Conservation (phyloP, 2,329 filamentous ascomycete genomes). For the Arthroderma sp. region DNA sequence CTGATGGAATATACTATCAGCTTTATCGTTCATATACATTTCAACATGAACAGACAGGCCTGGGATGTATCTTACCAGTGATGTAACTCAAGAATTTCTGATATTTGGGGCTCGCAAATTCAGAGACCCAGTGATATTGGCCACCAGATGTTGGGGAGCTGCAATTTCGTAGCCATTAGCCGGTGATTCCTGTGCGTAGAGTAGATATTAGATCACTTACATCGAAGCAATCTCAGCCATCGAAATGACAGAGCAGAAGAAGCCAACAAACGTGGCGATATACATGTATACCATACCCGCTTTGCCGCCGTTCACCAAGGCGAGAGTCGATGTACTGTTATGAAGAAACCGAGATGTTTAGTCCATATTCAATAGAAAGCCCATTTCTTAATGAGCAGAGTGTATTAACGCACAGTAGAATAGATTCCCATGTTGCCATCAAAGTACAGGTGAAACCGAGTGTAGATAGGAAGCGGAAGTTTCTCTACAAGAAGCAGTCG, state of each 20-base stretch:
- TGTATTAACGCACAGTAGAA: constrained; percentile 22
- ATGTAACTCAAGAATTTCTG: constrained; percentile 38
- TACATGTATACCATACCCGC: constrained; percentile 24
- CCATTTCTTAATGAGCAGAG: background rate
- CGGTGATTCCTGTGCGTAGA: background rate
- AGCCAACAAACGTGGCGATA: constrained; percentile 22
- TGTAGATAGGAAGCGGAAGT: constrained; percentile 31
- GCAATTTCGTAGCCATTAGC: constrained; percentile 17
- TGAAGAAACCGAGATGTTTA: background rate
- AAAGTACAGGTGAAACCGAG: constrained; percentile 32
- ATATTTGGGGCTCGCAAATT: constrained; percentile 23
- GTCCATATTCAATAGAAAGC: background rate
- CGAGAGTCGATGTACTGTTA: constrained; percentile 13
- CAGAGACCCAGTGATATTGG: constrained; percentile 35
- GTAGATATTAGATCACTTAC: constrained; percentile 12
- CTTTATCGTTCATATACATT: background rate
- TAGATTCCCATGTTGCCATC: constrained; percentile 32
- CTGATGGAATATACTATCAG: constrained; percentile 13
- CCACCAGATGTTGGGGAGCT: constrained; percentile 33
- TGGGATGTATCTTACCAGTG: constrained; percentile 22
- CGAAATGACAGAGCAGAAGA: constrained; percentile 23
- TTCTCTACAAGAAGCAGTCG: constrained; percentile 22
- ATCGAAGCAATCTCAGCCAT: constrained; percentile 34
- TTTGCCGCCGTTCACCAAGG: constrained; percentile 25
- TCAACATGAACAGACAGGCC: background rate